Evolutionary conservation across 2,329 filamentous ascomycete species (phyloP).

Genomic region (Cytospora paraplurivora): DNA sequence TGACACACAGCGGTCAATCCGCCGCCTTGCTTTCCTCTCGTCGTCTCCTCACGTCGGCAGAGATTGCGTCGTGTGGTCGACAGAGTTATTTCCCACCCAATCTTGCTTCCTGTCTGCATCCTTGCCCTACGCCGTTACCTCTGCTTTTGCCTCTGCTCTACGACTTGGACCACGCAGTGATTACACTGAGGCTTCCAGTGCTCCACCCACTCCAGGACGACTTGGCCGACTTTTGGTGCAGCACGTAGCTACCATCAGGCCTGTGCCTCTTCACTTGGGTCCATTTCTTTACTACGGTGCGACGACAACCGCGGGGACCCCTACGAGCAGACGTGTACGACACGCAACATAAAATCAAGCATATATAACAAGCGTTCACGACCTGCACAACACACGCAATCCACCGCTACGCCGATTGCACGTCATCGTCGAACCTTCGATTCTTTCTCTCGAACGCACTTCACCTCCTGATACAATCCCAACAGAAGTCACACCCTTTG

Average conservation of each 20-base stretch:
- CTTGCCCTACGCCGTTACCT: background rate
- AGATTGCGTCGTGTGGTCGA: conserved; percentile 22
- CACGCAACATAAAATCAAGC: background rate
- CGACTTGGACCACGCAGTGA: background rate
- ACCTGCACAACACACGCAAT: background rate
- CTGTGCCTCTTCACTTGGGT: conserved; percentile 11
- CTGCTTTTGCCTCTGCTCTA: conserved; percentile 1
- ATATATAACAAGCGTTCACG: conserved; percentile 6
- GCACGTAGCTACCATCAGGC: conserved; percentile 4
- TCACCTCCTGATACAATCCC: background rate
- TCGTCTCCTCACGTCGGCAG: conserved; percentile 20
- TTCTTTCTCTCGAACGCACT: conserved; percentile 6
- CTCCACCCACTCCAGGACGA: conserved; percentile 18
- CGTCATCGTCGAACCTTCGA: conserved; percentile 1
- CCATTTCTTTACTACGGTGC: background rate
- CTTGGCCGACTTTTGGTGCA: conserved; percentile 6
- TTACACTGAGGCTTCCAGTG: background rate
- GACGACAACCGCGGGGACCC: conserved; percentile 1
- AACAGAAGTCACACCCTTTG: background rate
- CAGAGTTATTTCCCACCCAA: background rate
- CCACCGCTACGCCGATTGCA: background rate
- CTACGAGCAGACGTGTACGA: background rate
- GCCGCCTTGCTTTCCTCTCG: conserved; percentile 19
- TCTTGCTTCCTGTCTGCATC: background rate
- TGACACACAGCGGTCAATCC: conserved; percentile 18